Evolutionary conservation across 352 stramenopile species (phyloP), one percentile per base, ranked within the genome.

Genomic region (Phytophthora pini): DNA sequence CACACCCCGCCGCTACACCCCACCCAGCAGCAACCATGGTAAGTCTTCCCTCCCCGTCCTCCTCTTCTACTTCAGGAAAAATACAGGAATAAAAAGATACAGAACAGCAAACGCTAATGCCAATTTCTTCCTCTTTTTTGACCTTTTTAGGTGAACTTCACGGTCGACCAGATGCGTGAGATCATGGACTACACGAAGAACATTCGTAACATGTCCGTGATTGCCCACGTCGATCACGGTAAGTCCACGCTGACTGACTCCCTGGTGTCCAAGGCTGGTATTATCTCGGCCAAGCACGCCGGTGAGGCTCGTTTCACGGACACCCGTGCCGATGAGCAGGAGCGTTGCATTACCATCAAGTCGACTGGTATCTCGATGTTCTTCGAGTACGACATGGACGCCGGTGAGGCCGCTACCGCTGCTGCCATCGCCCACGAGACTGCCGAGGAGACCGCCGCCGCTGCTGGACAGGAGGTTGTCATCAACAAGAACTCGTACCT

Each of bases 301-400:
- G 98, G 97, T 76, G 97, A 99, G 72, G 97, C 96, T 36, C 95
- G 97, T 80, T 99, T 99, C 93, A 99, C 96, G 39, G 98, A 99
- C 85, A 99, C 97, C n/a, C 94, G 97, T 74, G 92, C 92, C n/a
- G 98, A 99, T 82, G 98, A 99, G 87, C 97, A 99, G 76, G 97
- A 99, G 74, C 97, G 98, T 82, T 95, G 97, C 88, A 99, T 99
- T 80, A 99, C 98, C 62, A 99, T 99, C 86, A 99, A 99, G 89
- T 99, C 97, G 43, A 99, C 97, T 49, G 98, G 97, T 90, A 99
- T 99, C 78, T 99, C 97, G 47, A 98, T 99, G 97, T 99, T 99
- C 88, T 99, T 99, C 77, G 97, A 99, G 90, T 99, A 99, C 91
- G 96, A 99, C 75, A 97, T 98, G 76, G 94, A 98, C 79, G 89